Evolutionary conservation across 371 early-diverging fungal species (phyloP).

Genomic region (Mortierella sp.): DNA sequence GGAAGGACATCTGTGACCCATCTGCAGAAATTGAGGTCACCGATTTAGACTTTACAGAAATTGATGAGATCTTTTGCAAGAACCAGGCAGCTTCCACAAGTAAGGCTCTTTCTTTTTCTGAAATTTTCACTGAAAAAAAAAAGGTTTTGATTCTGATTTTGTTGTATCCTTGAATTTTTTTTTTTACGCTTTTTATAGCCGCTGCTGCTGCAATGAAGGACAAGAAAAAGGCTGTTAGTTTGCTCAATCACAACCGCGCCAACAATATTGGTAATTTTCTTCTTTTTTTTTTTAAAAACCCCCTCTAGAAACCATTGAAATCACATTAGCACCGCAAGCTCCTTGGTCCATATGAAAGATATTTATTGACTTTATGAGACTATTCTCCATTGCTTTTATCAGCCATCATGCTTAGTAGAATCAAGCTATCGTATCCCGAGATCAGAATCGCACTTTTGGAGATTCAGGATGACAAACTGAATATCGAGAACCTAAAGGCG

Average conservation of each 20-base stretch:
- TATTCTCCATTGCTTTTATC: too few species aligned
- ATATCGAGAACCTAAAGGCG: slow-evolving; percentile 67
- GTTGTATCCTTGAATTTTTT: background rate
- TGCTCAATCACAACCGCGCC: slow-evolving; percentile 73
- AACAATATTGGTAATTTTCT: slow-evolving; percentile 66
- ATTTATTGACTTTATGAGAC: slow-evolving; percentile 6
- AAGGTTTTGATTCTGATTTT: background rate
- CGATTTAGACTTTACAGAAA: slow-evolving; percentile 49
- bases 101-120: slow-evolving; percentile 1
- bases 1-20: slow-evolving; percentile 62
- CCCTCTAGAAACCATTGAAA: too few species aligned
- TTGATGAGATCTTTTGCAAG: slow-evolving; percentile 51
- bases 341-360: too few species aligned
- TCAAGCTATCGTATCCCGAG: slow-evolving; percentile 73
- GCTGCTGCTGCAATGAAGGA: slow-evolving; percentile 25
- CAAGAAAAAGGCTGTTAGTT: slow-evolving; percentile 61
- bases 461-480: slow-evolving; percentile 67
- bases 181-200: slow-evolving; percentile 4
- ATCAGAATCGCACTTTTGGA: slow-evolving; percentile 76
- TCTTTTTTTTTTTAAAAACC: background rate
- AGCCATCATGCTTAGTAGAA: slow-evolving; percentile 78
- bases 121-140: too few species aligned
- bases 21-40: slow-evolving; percentile 34
- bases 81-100: slow-evolving; percentile 28
- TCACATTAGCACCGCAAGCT: too few species aligned